These are phyloP conservation scores for Arthrobotrys sphaeroides DNA, from an alignment of 2,329 filamentous ascomycete genomes.

Conservation along the genomic window DNA sequence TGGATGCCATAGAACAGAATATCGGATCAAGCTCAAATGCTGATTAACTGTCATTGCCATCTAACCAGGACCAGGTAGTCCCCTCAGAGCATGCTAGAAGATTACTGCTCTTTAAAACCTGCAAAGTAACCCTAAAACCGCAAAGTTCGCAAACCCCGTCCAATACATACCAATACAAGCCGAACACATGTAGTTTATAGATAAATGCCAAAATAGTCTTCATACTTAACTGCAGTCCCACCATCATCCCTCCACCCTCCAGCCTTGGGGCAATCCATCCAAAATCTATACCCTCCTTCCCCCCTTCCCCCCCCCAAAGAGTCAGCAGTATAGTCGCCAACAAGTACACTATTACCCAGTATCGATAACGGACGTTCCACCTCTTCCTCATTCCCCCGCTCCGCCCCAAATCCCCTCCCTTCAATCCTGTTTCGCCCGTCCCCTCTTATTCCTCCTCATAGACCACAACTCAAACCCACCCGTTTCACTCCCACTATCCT, in stretches of 20 bases:
- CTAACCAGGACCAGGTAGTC: neutral
- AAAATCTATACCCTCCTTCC: slow-evolving; percentile 1
- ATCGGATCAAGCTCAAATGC: too few species aligned
- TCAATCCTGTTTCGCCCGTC: slow-evolving; percentile 48
- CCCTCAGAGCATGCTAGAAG: slow-evolving; percentile 12
- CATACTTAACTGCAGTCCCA: neutral
- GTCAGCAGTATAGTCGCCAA: slow-evolving; percentile 16
- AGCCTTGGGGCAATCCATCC: slow-evolving; percentile 7
- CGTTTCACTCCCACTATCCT: neutral
- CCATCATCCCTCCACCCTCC: neutral
- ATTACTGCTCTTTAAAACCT: neutral
- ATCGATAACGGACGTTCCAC: slow-evolving; percentile 52
- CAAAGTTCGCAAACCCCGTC: slow-evolving; percentile 5
- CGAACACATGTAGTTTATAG: slow-evolving; percentile 10
- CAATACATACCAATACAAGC: slow-evolving; percentile 16
- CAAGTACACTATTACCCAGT: slow-evolving; percentile 26
- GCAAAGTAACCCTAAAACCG: neutral
- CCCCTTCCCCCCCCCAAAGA: neutral
- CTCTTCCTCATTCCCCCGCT: slow-evolving; percentile 17
- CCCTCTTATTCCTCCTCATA: slow-evolving; percentile 21
- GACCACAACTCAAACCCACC: slow-evolving; percentile 31
- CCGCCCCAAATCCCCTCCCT: neutral
- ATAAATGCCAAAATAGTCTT: slow-evolving; percentile 3
- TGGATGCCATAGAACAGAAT: neutral
- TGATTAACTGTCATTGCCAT: neutral